Evolutionary conservation across 768 basidiomycete species (phyloP), one percentile per base, ranked within the genome.

Genomic region (Tylopilus intermedius): DNA sequence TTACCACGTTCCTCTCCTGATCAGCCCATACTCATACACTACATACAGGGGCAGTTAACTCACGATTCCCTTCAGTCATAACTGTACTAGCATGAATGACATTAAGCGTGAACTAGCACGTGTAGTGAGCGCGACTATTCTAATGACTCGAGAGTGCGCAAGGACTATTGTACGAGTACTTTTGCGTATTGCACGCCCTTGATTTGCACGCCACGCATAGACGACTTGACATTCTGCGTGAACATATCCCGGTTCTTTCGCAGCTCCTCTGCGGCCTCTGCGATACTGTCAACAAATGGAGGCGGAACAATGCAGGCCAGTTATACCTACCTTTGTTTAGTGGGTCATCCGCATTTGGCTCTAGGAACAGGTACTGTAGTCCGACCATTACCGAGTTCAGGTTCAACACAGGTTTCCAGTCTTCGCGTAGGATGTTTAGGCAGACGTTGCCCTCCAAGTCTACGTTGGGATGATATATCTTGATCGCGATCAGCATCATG

Each of bases 391-490:
- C 92, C 29, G 94, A 91, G 68, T 94, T 97, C 48, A 99, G 78
- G 71, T 97, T 98, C 41, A 99, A 76, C 3, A 99, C 96, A 5
- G 96, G 96, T 67, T 99, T 99, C 96, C 96, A 99, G 73, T 99
- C 96, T 76, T 99, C 96, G 67, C 96, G 84, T 53, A 98, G 80
- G 67, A 98, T 97, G 72, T 98, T 98, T 62, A 99, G 71, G 76
- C 96, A 99, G 43, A 99, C 95, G 61, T 98, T 98, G 42, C 96
- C 96, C 67, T 97, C 93, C 35, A 96, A 80, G 70, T 99, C 96
- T 48, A 99, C 87, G 65, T 99, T 99, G 1, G 96, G 96, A 68
- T 99, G 96, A 70, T 99, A 99, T 66, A 98, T 97, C 95, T 98
- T 58, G 47, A 37, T 26, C 24, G 2, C 11, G 26, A 54, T 64